A percentile compares a stretch with the other conserved stretches of the same genome.
phyloP scores from a whole-genome alignment of 2,329 filamentous ascomycete species.

The Trichophyton equinum region DNA sequence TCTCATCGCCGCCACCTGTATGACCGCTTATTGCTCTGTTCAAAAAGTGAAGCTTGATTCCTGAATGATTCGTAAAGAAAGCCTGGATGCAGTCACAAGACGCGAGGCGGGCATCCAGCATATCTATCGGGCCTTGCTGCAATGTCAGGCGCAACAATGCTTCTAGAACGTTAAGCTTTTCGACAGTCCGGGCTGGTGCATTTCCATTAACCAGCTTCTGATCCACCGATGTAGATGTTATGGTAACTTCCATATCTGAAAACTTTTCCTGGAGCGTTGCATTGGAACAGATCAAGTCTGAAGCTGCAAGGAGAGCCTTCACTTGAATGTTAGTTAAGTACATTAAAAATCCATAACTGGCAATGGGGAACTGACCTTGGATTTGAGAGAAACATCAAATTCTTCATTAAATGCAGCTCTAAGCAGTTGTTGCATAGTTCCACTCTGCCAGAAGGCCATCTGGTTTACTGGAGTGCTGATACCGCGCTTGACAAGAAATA shows the following conservation, averaged over 20 bases:
- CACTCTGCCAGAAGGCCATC: slow-evolving; percentile 69
- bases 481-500: slow-evolving; percentile 75
- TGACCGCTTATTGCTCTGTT: slow-evolving; percentile 82
- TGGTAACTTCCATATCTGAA: slow-evolving; percentile 63
- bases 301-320: slow-evolving; percentile 69
- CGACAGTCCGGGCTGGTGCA: slow-evolving; percentile 35
- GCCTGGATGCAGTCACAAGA: slow-evolving; percentile 86
- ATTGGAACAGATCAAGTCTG: slow-evolving; percentile 78
- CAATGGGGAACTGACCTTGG: slow-evolving; percentile 47
- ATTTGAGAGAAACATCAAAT: slow-evolving; percentile 64
- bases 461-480: slow-evolving; percentile 74
- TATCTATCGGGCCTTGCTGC: slow-evolving; percentile 49
- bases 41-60: slow-evolving; percentile 76
- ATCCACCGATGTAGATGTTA: slow-evolving; percentile 19
- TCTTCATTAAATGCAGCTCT: slow-evolving; percentile 66
- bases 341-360: neutral
- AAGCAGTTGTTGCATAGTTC: slow-evolving; percentile 64
- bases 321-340: slow-evolving; percentile 5
- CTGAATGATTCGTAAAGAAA: slow-evolving; percentile 71
- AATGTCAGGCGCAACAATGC: slow-evolving; percentile 75
- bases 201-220: slow-evolving; percentile 25
- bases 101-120: slow-evolving; percentile 70
- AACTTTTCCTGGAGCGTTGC: slow-evolving; percentile 72
- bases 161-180: slow-evolving; percentile 79
- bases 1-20: slow-evolving; percentile 60